A percentile compares a stretch with the other conserved stretches of the same genome.
phyloP scores from a whole-genome alignment of 257 asterid species.

The Solanum pimpinellifolium region DNA sequence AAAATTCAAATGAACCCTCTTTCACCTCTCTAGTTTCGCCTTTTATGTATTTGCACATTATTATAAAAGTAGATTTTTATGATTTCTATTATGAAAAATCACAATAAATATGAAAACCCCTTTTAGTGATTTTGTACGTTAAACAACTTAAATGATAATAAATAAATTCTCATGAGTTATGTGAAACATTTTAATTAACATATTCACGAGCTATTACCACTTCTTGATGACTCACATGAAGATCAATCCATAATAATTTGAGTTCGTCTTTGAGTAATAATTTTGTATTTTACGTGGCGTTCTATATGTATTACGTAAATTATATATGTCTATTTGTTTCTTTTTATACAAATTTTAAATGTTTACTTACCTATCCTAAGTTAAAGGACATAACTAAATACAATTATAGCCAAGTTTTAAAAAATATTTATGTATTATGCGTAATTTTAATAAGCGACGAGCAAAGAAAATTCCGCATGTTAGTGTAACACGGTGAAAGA shows the following conservation, averaged over 20 bases:
- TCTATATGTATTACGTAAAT: too few relatives aligned
- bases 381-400: too few relatives aligned
- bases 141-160: background rate
- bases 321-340: fast-evolving
- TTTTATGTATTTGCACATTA: background rate
- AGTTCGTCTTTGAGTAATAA: too few relatives aligned
- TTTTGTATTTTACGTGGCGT: background rate
- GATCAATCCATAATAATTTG: background rate
- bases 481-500: background rate
- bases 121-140: background rate
- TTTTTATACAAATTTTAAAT: too few relatives aligned
- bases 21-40: background rate
- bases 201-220: background rate
- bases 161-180: background rate
- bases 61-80: too few relatives aligned
- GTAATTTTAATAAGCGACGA: background rate
- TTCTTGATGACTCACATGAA: background rate
- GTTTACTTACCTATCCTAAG: too few relatives aligned
- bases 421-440: too few relatives aligned
- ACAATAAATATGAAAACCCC: background rate
- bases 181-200: background rate
- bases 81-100: background rate
- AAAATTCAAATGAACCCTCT: background rate
- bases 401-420: too few relatives aligned
- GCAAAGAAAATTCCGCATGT: background rate